A percentile compares a stretch with the other conserved stretches of the same genome.
These are phyloP conservation scores for Ganoderma meredithae DNA, from an alignment of 1,284 basidiomycete genomes.

Conservation along the genomic window DNA sequence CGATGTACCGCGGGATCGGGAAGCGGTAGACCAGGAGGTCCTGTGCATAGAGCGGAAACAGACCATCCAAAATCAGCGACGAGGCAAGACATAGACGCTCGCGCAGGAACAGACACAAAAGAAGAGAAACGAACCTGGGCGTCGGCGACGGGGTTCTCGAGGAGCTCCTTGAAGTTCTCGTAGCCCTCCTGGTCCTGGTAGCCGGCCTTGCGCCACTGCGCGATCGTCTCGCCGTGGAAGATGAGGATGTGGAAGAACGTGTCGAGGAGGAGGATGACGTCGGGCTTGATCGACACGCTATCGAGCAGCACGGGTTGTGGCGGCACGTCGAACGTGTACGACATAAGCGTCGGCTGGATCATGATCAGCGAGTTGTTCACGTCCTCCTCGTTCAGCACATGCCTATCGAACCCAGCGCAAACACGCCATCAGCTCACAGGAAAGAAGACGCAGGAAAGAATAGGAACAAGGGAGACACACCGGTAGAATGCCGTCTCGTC, in stretches of 20 bases:
- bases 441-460: not conserved
- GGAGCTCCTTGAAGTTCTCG: slow-evolving; percentile 96
- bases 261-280: slow-evolving; percentile 97
- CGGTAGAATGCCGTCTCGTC: slow-evolving; percentile 99
- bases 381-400: slow-evolving; percentile 96
- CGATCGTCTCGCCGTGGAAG: slow-evolving; percentile 98
- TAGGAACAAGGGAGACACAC: slow-evolving; percentile 48
- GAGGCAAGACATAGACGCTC: too few species aligned
- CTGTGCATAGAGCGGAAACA: slow-evolving; percentile 55
- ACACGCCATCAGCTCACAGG: slow-evolving; percentile 18
- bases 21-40: slow-evolving; percentile 95
- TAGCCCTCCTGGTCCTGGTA: slow-evolving; percentile 99
- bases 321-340: slow-evolving; percentile 91
- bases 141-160: slow-evolving; percentile 84
- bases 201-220: slow-evolving; percentile 98
- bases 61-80: too few species aligned
- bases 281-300: slow-evolving; percentile 96
- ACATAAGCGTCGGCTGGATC: slow-evolving; percentile 99
- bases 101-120: not conserved
- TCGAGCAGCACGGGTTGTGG: slow-evolving; percentile 97
- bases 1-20: slow-evolving; percentile 98
- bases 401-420: slow-evolving; percentile 55
- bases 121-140: slow-evolving; percentile 62
- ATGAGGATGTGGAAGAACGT: slow-evolving; percentile 99
- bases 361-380: slow-evolving; percentile 99